phyloP scores from a whole-genome alignment of 2,329 filamentous ascomycete species.

The Rachicladosporium sp. region DNA sequence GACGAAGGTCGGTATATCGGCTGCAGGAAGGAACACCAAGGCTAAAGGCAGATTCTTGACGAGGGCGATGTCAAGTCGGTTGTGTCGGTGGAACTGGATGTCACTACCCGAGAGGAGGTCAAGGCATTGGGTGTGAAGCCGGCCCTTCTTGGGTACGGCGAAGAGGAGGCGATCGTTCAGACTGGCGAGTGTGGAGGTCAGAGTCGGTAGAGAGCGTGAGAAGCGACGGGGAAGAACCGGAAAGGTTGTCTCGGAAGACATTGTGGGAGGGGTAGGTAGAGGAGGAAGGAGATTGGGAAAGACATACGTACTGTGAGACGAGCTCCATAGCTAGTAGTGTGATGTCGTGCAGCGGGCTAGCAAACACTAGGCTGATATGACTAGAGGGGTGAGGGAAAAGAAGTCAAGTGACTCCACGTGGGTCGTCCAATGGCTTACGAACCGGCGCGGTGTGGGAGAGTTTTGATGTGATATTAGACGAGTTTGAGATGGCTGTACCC shows the following conservation, averaged over 20 bases:
- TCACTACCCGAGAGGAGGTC: constrained; percentile 89
- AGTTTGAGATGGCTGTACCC: too few species aligned
- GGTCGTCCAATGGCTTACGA: too few species aligned
- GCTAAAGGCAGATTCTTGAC: constrained; percentile 95
- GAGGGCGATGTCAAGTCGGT: constrained; percentile 88
- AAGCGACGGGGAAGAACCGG: constrained; percentile 9
- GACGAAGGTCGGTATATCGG: constrained; percentile 95
- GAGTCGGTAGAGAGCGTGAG: constrained; percentile 18
- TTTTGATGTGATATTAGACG: too few species aligned
- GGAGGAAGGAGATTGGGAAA: neutral
- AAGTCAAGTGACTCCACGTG: too few species aligned
- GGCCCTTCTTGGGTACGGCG: constrained; percentile 96
- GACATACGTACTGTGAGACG: constrained; percentile 19
- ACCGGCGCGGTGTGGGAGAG: too few species aligned
- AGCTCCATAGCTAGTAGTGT: constrained; percentile 19
- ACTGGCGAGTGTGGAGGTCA: constrained; percentile 41
- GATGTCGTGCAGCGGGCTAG: too few species aligned
- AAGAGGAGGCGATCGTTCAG: constrained; percentile 88
- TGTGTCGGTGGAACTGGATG: constrained; percentile 92
- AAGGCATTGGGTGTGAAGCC: constrained; percentile 74
- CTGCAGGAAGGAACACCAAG: constrained; percentile 90
- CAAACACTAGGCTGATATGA: too few species aligned
- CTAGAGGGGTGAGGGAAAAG: too few species aligned
- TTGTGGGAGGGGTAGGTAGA: constrained; percentile 1
- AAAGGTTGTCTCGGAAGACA: neutral